Evolutionary conservation across 2,329 filamentous ascomycete genomes (phyloP).

Genomic region (Colletotrichum somersetense): DNA sequence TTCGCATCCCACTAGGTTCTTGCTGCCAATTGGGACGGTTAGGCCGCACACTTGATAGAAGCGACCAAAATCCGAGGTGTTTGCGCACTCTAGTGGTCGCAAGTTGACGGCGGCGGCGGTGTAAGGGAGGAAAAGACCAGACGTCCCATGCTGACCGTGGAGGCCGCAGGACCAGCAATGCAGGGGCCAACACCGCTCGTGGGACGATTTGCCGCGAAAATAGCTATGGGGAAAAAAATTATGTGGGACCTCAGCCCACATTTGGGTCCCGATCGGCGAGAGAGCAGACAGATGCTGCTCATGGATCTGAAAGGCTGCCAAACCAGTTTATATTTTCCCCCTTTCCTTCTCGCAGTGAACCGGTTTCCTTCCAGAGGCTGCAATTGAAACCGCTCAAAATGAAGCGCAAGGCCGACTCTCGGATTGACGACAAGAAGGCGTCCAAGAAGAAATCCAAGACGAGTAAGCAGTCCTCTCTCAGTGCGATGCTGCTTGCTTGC

Average conservation of each 20-base stretch:
- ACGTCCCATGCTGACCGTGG: not conserved
- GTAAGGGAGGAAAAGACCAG: not conserved
- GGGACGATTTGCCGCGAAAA: conserved; percentile 40
- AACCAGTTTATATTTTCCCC: not conserved
- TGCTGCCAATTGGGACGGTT: not conserved
- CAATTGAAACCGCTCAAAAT: conserved; percentile 51
- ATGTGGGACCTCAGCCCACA: conserved; percentile 40
- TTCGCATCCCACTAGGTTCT: not conserved
- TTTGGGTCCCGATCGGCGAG: conserved; percentile 27
- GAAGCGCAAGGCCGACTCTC: conserved; percentile 71
- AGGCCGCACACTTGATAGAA: not conserved
- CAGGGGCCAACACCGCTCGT: conserved; percentile 29
- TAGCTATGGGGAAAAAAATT: conserved; percentile 34
- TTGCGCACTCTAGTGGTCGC: not conserved
- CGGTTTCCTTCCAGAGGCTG: not conserved
- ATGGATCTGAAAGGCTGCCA: conserved; percentile 21
- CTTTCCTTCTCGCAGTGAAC: not conserved
- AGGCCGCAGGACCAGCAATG: not conserved
- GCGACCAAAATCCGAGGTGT: not conserved
- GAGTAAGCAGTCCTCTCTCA: conserved; percentile 50
- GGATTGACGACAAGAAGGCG: conserved; percentile 57
- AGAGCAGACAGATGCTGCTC: conserved; percentile 4
- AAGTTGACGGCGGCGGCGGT: not conserved
- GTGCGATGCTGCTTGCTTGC: conserved; percentile 16
- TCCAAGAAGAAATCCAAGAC: conserved; percentile 67